Percentiles rank a stretch among this genome's conserved stretches.
These are phyloP conservation scores for Solanum lignicaule DNA, from an alignment of 257 asterid species.

Conservation along the genomic window DNA sequence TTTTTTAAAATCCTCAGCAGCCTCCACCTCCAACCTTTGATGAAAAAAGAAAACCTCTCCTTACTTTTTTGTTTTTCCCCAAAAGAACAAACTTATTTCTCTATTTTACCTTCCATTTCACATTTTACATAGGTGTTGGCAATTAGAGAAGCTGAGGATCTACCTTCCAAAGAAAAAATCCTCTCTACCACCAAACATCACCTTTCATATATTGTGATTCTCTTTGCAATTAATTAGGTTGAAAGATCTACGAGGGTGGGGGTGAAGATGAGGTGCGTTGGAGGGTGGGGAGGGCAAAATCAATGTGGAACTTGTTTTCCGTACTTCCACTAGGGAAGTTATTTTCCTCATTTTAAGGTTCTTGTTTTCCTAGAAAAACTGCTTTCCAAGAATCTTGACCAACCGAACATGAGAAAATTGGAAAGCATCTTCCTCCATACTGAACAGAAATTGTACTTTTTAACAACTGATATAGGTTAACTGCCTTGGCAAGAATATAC, in stretches of 20 bases:
- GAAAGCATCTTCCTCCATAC: neutral
- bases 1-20: neutral
- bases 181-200: neutral
- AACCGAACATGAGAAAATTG: neutral
- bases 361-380: neutral
- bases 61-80: neutral
- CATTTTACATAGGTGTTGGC: neutral
- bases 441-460: neutral
- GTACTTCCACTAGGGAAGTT: neutral
- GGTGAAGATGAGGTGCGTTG: neutral
- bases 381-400: neutral
- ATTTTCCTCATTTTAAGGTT: neutral
- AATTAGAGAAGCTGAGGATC: neutral
- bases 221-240: neutral
- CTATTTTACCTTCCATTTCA: neutral
- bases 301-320: neutral
- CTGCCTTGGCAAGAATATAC: neutral
- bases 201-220: neutral
- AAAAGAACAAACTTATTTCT: neutral
- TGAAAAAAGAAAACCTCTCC: neutral
- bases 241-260: neutral
- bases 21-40: neutral
- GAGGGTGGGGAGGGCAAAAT: neutral
- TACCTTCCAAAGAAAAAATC: neutral
- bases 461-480: neutral